Evolutionary conservation across 106 monocot species (phyloP), one percentile per base, ranked within the genome.

Genomic region (Acanthochlamys bracteata): DNA sequence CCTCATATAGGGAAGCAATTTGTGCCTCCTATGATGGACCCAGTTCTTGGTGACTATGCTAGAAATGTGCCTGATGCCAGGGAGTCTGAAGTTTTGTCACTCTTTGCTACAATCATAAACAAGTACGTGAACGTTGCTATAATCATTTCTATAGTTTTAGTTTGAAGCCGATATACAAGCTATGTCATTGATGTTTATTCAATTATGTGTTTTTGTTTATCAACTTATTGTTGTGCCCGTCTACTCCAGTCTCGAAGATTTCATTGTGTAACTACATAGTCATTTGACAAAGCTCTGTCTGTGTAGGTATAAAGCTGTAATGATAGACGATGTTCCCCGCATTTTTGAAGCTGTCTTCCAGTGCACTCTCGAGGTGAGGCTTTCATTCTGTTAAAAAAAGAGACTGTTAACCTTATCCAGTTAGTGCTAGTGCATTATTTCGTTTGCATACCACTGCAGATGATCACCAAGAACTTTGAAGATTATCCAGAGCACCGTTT

Each of bases 21-120:
- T 83, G 88, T 99, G 59, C 92, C 88, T 11, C 92, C 98, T 20
- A 99, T 99, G 98, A 92, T 99, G 98, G 98, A 99, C 65, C 92
- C 92, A 53, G 69, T 99, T 57, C 92, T 99, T 67, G 88, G 76
- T 53, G 98, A 99, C 55, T 99, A 99, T 76, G 81, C 91, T n/a
- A 83, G 98, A 70, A 99, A 99, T 79, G 72, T 99, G 40, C 98
- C 98, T 68, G 98, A 99, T 78, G 98, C 98, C 0, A 85, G 98
- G 73, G 98, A 99, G 61, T 99, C 98, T 25, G 98, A 99, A 89
- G 98, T 99, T 11, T 75, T 99, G 52, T 99, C 98, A 26, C 71
- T 99, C 24, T 99, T 85, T 73, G 88, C 92, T 3, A 92, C 98
- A 23, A 99, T 99, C 59, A 92, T 99, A 67, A 89, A 92, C 73